Evolutionary conservation across 2,329 filamentous ascomycete genomes (phyloP).

Genomic region (Fonsecaea multimorphosa): DNA sequence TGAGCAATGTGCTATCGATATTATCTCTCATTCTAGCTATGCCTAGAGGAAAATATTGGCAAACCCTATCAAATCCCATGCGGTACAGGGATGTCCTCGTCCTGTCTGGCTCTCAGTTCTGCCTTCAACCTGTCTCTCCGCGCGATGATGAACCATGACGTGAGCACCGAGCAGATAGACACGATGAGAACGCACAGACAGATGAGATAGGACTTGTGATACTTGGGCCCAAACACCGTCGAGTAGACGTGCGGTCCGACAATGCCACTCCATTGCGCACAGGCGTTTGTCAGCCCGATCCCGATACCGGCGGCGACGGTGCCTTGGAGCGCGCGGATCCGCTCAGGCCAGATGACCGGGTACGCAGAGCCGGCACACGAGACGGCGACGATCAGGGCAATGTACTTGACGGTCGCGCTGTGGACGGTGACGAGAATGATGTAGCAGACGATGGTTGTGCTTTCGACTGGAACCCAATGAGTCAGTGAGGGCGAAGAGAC

Average conservation of each 20-base stretch:
- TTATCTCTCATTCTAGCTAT: not conserved
- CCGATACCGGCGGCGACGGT: constrained; percentile 51
- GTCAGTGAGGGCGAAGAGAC: not conserved
- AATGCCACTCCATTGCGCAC: constrained; percentile 53
- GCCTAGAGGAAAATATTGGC: not conserved
- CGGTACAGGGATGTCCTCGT: not conserved
- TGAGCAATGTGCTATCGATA: no score
- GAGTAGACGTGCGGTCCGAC: constrained; percentile 51
- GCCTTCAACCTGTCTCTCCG: constrained; percentile 16
- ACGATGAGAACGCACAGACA: constrained; percentile 45
- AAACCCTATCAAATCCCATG: not conserved
- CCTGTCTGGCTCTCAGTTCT: not conserved
- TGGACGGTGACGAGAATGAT: constrained; percentile 33
- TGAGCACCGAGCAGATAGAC: constrained; percentile 41
- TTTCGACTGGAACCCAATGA: constrained; percentile 23
- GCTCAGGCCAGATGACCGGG: constrained; percentile 54
- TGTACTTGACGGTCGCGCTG: constrained; percentile 28
- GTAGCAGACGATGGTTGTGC: constrained; percentile 31
- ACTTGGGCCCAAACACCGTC: constrained; percentile 49
- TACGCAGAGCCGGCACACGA: constrained; percentile 51
- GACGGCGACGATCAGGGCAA: constrained; percentile 30
- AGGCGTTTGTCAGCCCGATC: constrained; percentile 52
- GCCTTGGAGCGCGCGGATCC: constrained; percentile 50
- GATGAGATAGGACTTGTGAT: constrained; percentile 47
- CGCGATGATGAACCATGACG: constrained; percentile 18